Evolutionary conservation across 2,329 filamentous ascomycete species (phyloP), one percentile per base, ranked within the genome.

Genomic region (Colletotrichum endophyticum): DNA sequence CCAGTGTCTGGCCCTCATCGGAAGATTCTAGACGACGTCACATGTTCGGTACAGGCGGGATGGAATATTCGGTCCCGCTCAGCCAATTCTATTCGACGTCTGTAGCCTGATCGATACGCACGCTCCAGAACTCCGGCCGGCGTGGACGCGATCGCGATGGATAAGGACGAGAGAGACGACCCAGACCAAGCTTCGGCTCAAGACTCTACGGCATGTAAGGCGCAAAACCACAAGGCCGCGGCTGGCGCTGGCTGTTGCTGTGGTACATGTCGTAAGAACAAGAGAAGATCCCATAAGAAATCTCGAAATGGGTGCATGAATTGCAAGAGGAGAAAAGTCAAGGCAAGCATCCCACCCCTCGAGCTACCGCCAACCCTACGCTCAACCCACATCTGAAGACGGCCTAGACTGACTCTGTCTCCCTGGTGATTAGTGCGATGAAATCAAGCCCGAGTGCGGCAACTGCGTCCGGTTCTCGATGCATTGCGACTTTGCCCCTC

Each of bases 241-340:
- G n/a, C 56, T 15, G 63, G 49, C 6, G 25, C n/a, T 25, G 63
- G 63, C 11, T 73, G 73, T 39, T 75, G 63, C n/a, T 73, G 73
- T 22, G 73, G 63, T 8, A 36, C 63, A 9, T 75, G 69, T 27
- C 73, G 73, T 3, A 72, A 75, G 62, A 72, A 73, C 11, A 75
- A 63, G 73, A 75, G 69, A 44, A 75, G 69, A 57, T 68, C 69
- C 4, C 69, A 75, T 34, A 75, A 73, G 56, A 79, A 79, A 49
- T 79, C 78, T 56, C 74, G 78, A 22, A 72, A 75, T 39, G 78
- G 78, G 5, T 79, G 78, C 71, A 72, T 70, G 30, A 79, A 78
- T 8, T 79, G 78, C 59, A 78, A 78, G 63, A 64, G 72, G 44
- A 71, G 78, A 16, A 79, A 79, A 59, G 70, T 78, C 66, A 78